Percentiles rank a stretch among this genome's conserved stretches.
Conservation (phyloP, 768 basidiomycete genomes). For the Lentinula raphanica region DNA sequence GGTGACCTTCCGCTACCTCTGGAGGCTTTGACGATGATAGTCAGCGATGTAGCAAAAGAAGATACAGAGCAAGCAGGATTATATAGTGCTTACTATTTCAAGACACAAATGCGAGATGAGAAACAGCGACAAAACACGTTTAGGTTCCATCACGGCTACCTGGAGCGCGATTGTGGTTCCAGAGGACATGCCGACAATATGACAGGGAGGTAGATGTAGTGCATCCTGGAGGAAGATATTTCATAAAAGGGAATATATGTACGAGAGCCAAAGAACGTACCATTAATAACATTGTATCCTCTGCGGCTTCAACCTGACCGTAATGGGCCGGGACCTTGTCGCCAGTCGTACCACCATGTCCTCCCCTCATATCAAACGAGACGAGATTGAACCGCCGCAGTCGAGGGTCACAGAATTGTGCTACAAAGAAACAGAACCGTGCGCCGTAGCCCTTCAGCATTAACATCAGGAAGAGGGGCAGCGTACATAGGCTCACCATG, state of each 20-base stretch:
- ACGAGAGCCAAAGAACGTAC: not conserved
- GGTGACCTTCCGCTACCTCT: constrained; percentile 3
- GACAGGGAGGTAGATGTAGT: not conserved
- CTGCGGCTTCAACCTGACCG: constrained; percentile 5
- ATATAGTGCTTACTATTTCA: not conserved
- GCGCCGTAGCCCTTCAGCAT: too few species aligned
- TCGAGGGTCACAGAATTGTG: not conserved
- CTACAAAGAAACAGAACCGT: not conserved
- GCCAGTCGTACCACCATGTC: constrained; percentile 3
- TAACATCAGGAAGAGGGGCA: too few species aligned
- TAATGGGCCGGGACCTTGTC: not conserved
- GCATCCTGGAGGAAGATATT: not conserved
- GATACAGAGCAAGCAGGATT: not conserved
- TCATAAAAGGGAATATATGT: too few species aligned
- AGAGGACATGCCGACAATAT: not conserved
- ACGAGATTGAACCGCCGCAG: constrained; percentile 5
- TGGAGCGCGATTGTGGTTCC: not conserved
- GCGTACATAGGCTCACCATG: constrained; percentile 25
- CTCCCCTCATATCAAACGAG: not conserved
- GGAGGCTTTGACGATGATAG: not conserved
- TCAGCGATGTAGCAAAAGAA: not conserved
- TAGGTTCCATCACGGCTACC: not conserved
- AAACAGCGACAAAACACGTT: constrained; percentile 1
- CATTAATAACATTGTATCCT: constrained; percentile 3
- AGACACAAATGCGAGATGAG: constrained; percentile 2